A percentile compares a stretch with the other conserved stretches of the same genome.
These are phyloP conservation scores for Myxozyma sirexii DNA, from an alignment of 805 yeast genomes.

Conservation along the genomic window DNA sequence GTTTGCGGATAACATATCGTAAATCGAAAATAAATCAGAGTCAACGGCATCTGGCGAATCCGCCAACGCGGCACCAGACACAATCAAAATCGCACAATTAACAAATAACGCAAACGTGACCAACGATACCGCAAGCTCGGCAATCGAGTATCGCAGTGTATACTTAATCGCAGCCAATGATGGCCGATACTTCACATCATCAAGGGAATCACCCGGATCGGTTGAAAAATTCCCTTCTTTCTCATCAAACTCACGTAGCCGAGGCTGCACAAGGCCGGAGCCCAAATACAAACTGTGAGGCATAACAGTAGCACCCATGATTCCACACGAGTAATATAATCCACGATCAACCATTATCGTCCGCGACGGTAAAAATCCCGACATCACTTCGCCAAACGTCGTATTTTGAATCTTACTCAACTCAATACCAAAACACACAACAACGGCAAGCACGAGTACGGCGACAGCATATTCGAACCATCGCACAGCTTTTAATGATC, in stretches of 20 bases:
- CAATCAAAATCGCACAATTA: slow-evolving; percentile 78
- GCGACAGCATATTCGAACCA: slow-evolving; percentile 83
- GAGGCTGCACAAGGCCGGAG: slow-evolving; percentile 83
- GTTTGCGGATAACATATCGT: slow-evolving; percentile 59
- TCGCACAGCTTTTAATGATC: slow-evolving; percentile 75
- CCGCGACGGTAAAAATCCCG: slow-evolving; percentile 64
- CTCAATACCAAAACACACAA: slow-evolving; percentile 80
- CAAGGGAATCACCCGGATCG: slow-evolving; percentile 39
- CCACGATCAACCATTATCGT: slow-evolving; percentile 63
- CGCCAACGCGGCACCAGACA: slow-evolving; percentile 77
- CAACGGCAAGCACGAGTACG: slow-evolving; percentile 74
- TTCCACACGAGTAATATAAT: slow-evolving; percentile 76
- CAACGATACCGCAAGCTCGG: slow-evolving; percentile 70
- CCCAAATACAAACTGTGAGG: slow-evolving; percentile 90
- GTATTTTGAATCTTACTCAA: slow-evolving; percentile 62
- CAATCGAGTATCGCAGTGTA: slow-evolving; percentile 69
- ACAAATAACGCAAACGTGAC: slow-evolving; percentile 83
- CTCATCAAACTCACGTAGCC: slow-evolving; percentile 76
- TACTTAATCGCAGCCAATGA: slow-evolving; percentile 70
- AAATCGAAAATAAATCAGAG: slow-evolving; percentile 82
- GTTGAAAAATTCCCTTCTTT: slow-evolving; percentile 60
- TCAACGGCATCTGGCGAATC: slow-evolving; percentile 64
- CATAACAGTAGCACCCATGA: slow-evolving; percentile 93
- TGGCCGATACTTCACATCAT: slow-evolving; percentile 58
- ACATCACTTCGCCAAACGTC: slow-evolving; percentile 59